Evolutionary conservation across 1,284 basidiomycete genomes (phyloP).

Genomic region (Tylopilus sp.): DNA sequence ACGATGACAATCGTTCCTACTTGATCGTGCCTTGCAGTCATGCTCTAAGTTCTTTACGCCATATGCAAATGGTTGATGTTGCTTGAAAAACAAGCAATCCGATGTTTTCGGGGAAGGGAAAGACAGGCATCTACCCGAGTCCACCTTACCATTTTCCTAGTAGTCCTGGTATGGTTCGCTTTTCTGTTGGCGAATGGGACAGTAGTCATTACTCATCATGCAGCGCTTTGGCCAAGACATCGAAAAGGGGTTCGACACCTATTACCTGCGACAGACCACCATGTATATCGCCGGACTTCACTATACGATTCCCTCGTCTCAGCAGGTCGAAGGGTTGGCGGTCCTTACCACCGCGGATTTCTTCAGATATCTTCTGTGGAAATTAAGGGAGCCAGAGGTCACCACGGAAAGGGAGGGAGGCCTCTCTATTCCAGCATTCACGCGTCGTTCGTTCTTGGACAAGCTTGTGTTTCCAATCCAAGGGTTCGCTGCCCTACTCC

Average conservation of each 20-base stretch:
- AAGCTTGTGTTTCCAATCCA: conserved; percentile 33
- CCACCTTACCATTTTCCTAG: background rate
- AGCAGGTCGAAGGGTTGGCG: conserved; percentile 33
- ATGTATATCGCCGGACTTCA: conserved; percentile 34
- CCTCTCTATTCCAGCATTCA: conserved; percentile 17
- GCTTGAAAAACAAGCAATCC: background rate
- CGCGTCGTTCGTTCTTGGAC: conserved; percentile 20
- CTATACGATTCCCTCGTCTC: conserved; percentile 12
- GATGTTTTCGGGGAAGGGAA: background rate
- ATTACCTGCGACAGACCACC: conserved; percentile 15
- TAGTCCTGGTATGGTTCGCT: background rate
- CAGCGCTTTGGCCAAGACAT: conserved; percentile 8
- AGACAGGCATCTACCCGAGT: background rate
- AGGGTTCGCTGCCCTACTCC: conserved; percentile 20
- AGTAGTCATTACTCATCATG: conserved; percentile 24
- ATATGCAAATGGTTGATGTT: background rate
- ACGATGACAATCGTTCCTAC: background rate
- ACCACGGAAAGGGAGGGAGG: conserved; percentile 18
- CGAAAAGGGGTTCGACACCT: conserved; percentile 18
- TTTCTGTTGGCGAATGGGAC: background rate
- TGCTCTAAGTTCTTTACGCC: too few species aligned
- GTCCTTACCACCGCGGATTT: conserved; percentile 24
- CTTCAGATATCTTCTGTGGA: conserved; percentile 18
- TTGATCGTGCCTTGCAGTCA: background rate
- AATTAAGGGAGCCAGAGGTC: conserved; percentile 2